Evolutionary conservation across 73 alveolate genomes (phyloP).

Genomic region (Effrenium voratum): DNA sequence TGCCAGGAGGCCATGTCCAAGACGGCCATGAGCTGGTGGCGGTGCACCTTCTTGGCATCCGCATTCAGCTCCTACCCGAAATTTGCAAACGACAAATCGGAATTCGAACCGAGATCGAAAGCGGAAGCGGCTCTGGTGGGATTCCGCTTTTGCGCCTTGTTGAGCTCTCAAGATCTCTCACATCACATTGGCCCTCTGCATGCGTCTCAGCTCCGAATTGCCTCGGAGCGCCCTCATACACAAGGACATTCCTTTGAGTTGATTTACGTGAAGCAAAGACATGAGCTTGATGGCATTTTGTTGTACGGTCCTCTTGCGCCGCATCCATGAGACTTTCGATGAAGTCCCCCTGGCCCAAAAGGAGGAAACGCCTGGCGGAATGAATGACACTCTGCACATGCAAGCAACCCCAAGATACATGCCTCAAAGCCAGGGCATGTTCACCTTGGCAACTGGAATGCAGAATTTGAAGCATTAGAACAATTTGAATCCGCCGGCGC

Average conservation of each 20-base stretch:
- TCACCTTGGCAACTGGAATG: conserved; percentile 43
- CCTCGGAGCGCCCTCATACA: too few relatives aligned
- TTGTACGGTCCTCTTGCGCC: conserved; percentile 95
- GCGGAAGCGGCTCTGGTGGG: too few relatives aligned
- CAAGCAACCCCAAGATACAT: not conserved
- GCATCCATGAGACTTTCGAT: conserved; percentile 98
- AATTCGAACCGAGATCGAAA: too few relatives aligned
- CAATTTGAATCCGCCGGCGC: too few relatives aligned
- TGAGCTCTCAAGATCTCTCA: too few relatives aligned
- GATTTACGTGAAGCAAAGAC: too few relatives aligned
- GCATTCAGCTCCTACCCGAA: conserved; percentile 94
- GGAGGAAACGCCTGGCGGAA: conserved; percentile 96
- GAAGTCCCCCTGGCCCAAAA: conserved; percentile 98
- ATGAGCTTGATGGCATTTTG: too few relatives aligned
- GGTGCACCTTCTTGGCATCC: conserved; percentile 97
- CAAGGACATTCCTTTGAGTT: too few relatives aligned
- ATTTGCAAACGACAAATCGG: not conserved
- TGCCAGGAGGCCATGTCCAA: conserved; percentile 97
- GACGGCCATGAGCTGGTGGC: conserved; percentile 96
- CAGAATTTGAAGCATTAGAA: too few relatives aligned
- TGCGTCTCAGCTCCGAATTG: too few relatives aligned
- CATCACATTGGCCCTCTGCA: too few relatives aligned
- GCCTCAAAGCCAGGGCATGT: conserved; percentile 68
- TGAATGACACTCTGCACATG: not conserved
- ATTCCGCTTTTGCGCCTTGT: too few relatives aligned